Evolutionary conservation across 176 grass and related monocot species (phyloP), one percentile per base, ranked within the genome.

Genomic region (Juncus inflexus): DNA sequence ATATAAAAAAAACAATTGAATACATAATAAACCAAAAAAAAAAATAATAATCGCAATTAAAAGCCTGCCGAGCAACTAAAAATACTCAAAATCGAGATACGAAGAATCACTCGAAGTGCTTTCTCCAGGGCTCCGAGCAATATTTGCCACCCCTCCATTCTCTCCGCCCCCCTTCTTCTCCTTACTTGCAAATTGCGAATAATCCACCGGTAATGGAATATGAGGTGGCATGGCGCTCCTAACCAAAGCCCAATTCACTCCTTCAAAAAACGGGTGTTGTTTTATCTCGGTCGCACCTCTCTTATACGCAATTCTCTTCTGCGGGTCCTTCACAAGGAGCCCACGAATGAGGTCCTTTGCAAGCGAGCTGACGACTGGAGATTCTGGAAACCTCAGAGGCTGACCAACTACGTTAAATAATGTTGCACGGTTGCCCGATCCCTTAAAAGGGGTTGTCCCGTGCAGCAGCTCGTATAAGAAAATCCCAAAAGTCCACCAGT

Each of bases 401-500:
- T 90, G 90, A 16, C 86, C 90, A 6, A 95, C 78, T 61, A 95
- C 86, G 49, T 95, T 95, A 74, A 90, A 86, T 5, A 95, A 81
- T 39, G 90, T 95, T 16, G 90, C 90, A 37, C 90, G 80, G 74
- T 95, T 90, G 3, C 86, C 80, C 8, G 90, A 90, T 36, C 90
- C 90, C 80, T 95, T 90, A 86, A 95, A 95, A 2, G 90, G 90
- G 13, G 90, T 95, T 11, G 78, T 79, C 40, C 90, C 90, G 69
- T 90, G 78, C 70, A 95, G 62, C 5, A 95, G 83, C 75, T 95
- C 90, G 37, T 87, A 95, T 2, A 95, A 81, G 67, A 95, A 90
- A 37, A 95, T 77, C 50, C 90, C 90, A n/a, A 95, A 69, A 4
- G 90, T 95, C 90, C 90, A 95, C 90, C 86, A 95, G 80, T 95